A percentile compares a stretch with the other conserved stretches of the same genome.
Conservation (phyloP, 176 grass and related monocot species). For the Ensete ventricosum region DNA sequence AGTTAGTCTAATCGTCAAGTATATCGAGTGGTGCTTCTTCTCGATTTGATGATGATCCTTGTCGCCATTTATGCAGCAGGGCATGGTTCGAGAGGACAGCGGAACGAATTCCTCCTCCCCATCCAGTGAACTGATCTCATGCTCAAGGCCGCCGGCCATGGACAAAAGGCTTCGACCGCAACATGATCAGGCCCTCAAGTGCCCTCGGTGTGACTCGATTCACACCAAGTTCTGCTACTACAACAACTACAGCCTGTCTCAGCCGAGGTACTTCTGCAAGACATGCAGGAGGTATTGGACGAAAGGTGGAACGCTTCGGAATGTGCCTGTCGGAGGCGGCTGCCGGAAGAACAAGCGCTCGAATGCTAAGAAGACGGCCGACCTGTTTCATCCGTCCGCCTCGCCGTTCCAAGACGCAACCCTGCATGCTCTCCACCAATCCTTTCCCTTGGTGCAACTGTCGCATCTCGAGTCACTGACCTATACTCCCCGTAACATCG, state of each 20-base stretch:
- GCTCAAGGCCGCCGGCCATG: conserved; percentile 31
- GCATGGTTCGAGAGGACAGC: conserved; percentile 49
- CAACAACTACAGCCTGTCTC: conserved; percentile 97
- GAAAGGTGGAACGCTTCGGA: conserved; percentile 82
- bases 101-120: conserved; percentile 53
- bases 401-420: background rate
- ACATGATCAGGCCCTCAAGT: conserved; percentile 88
- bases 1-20: too few species aligned
- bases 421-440: background rate
- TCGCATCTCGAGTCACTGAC: background rate
- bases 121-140: conserved; percentile 54
- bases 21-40: too few species aligned
- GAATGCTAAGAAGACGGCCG: conserved; percentile 36
- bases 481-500: background rate
- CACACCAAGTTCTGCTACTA: conserved; percentile 99
- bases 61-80: conserved; percentile 22
- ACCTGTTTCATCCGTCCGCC: conserved; percentile 3
- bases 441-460: background rate
- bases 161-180: conserved; percentile 64
- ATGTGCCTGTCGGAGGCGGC: conserved; percentile 79
- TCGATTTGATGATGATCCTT: too few species aligned
- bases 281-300: conserved; percentile 96
- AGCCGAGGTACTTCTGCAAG: conserved; percentile 98
- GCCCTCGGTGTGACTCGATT: conserved; percentile 76
- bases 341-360: conserved; percentile 95